Base-by-base conservation (phyloP, 164 flowering plant species). In the Vitis riparia region DNA sequence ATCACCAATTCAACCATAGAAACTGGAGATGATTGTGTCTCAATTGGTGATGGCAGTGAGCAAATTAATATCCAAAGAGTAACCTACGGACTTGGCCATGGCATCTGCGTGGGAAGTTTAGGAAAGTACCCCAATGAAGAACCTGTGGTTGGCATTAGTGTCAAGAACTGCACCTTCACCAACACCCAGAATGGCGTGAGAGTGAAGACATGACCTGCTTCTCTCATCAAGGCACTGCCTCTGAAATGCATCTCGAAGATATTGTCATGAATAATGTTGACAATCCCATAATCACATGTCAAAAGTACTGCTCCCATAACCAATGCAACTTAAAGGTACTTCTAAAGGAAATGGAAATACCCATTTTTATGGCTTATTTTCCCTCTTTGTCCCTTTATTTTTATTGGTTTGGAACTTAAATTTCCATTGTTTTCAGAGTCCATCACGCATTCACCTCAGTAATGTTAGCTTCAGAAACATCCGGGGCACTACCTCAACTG, bases 11-110 rank as follows among this genome's bases (percentile, higher is more conserved):
- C 77, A 0, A 17, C 14, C 8, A 78, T 84, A 3, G 29, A 51
- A 19, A 84, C 85, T 0, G 85, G 85, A 11, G 85, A 82, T 52
- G 88, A 84, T 57, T 84, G 88, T 62, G 63, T 84, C 19, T 84
- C 88, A 3, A 32, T 32, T 6, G 5, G 44, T 32, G 44, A 6
- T 32, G 7, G 44, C 44, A 32, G 44, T 0, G 5, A 3, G 44
- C 44, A 69, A 1, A 17, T 77, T 4, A 47, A 55, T 4, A 55
- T 77, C 47, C 12, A 55, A 1, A 9, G 58, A 0, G 77, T 77
- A 0, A 11, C 6, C 3, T 69, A 71, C 12, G 77, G 77, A 1
- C 77, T 76, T 0, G 77, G 79, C 5, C 76, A 77, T 51, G 76
- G 79, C 2, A 73, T 77, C 32, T 68, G 80, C 48, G 37, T 77